Conservation (phyloP, 257 asterid species). For the Rhazya stricta region DNA sequence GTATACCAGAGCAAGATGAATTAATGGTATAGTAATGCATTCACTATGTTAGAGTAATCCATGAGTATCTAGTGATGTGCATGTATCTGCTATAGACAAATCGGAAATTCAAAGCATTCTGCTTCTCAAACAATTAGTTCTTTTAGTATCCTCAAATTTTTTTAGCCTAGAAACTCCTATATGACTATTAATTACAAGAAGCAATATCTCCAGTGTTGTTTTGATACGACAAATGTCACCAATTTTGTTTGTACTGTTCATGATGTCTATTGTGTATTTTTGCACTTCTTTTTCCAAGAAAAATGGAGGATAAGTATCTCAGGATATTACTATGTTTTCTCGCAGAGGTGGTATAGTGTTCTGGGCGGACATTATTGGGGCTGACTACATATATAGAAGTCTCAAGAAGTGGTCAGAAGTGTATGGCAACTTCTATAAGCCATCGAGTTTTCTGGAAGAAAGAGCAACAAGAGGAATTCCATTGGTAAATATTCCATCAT, state of each 20-base stretch:
- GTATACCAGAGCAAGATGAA: too few relatives aligned
- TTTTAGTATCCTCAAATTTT: not conserved
- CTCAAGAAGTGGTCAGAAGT: slow-evolving; percentile 68
- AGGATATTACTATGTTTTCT: slow-evolving; percentile 10
- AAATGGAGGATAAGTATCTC: not conserved
- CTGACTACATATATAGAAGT: slow-evolving; percentile 59
- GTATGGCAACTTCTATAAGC: slow-evolving; percentile 73
- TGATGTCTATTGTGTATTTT: not conserved
- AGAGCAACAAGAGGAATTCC: slow-evolving; percentile 84
- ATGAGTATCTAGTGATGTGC: not conserved
- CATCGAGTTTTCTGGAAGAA: slow-evolving; percentile 78
- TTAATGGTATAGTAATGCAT: not conserved
- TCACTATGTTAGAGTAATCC: not conserved
- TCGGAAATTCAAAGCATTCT: not conserved
- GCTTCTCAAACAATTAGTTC: not conserved
- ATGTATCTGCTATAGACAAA: too few relatives aligned
- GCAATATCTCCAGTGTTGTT: not conserved
- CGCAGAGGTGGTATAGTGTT: slow-evolving; percentile 88
- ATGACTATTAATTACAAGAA: too few relatives aligned
- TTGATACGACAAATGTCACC: not conserved
- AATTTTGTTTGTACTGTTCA: not conserved
- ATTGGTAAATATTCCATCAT: slow-evolving; percentile 53
- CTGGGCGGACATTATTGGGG: slow-evolving; percentile 97
- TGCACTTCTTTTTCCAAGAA: not conserved
- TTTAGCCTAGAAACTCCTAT: too few relatives aligned